Evolutionary conservation across 2,329 filamentous ascomycete species (phyloP).

Genomic region (Colletotrichum aenigma): DNA sequence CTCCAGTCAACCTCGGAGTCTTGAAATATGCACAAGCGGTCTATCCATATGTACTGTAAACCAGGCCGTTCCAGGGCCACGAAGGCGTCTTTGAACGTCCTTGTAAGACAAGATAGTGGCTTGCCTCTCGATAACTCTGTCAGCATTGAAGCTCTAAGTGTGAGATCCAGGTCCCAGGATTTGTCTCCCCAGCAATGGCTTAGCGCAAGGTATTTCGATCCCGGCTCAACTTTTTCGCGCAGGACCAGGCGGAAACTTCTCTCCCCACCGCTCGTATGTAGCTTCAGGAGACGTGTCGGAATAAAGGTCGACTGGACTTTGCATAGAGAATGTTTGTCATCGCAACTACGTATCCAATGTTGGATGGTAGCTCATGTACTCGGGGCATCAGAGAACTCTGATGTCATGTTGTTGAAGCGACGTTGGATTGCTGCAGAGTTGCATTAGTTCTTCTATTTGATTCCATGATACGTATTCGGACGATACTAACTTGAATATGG

Average conservation of each 20-base stretch:
- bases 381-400: not conserved
- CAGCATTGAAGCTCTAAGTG: fast-evolving
- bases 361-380: not conserved
- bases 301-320: not conserved
- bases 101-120: not conserved
- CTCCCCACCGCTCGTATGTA: not conserved
- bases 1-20: not conserved
- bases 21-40: not conserved
- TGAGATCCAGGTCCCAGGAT: not conserved
- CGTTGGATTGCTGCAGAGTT: too few species aligned
- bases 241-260: not conserved
- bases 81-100: not conserved
- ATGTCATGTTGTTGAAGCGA: fast-evolving
- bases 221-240: not conserved
- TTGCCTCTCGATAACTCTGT: not conserved
- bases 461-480: too few species aligned
- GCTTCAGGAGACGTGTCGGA: not conserved
- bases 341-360: not conserved
- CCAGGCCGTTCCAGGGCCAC: not conserved
- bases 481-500: not conserved
- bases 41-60: not conserved
- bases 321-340: not conserved
- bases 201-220: fast-evolving
- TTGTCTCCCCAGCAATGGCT: not conserved
- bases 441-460: too few species aligned